Conservation (phyloP, 176 grass and related monocot genomes). For the Tuctoria greenei region DNA sequence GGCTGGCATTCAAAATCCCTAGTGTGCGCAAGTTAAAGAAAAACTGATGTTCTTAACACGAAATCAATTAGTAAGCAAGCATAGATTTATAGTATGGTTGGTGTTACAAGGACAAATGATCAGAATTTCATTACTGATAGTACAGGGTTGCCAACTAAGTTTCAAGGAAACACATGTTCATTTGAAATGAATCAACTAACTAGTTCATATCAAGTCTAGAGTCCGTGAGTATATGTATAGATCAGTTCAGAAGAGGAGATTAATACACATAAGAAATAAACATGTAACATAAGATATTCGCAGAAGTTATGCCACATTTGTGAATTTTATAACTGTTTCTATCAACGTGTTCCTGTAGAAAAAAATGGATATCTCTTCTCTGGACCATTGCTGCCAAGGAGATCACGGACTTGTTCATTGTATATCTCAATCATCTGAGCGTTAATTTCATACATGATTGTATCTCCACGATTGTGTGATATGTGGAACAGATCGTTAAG, state of each 20-base stretch:
- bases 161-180: neutral
- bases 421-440: constrained; percentile 99
- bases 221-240: neutral
- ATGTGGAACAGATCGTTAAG: constrained; percentile 84
- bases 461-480: constrained; percentile 57
- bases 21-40: constrained; percentile 66
- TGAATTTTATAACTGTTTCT: constrained; percentile 1
- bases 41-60: neutral
- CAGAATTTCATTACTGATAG: neutral
- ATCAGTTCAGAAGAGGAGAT: constrained; percentile 8
- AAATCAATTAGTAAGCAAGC: constrained; percentile 2
- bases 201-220: neutral
- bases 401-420: constrained; percentile 89
- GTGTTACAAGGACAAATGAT: constrained; percentile 6
- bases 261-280: neutral
- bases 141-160: constrained; percentile 17
- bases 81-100: constrained; percentile 4
- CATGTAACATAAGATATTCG: constrained; percentile 5
- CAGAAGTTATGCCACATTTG: neutral
- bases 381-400: constrained; percentile 51
- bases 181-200: constrained; percentile 14
- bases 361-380: constrained; percentile 93
- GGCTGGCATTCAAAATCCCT: constrained; percentile 60
- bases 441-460: constrained; percentile 65
- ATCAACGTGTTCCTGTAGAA: neutral